Evolutionary conservation across 2,329 filamentous ascomycete species (phyloP).

Genomic region (Fusarium xylarioides): DNA sequence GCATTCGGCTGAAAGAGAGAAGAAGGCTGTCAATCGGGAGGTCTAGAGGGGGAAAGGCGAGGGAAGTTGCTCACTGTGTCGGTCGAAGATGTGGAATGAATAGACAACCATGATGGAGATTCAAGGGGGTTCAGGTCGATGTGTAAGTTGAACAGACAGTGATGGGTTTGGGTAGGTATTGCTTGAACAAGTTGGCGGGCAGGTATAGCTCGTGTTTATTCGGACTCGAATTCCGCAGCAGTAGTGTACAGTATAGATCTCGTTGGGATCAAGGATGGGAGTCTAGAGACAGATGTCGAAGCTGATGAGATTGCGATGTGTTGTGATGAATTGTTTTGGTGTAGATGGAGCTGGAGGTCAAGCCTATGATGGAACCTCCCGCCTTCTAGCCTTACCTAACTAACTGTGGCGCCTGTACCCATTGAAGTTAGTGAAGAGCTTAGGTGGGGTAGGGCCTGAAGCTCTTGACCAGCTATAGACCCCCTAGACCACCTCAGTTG

Average conservation of each 20-base stretch:
- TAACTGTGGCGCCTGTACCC: constrained; percentile 1
- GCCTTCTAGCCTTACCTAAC: background rate
- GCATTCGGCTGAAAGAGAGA: constrained; percentile 81
- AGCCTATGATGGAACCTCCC: background rate
- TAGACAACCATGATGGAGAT: constrained; percentile 82
- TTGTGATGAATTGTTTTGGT: constrained; percentile 1
- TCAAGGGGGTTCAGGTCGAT: constrained; percentile 7
- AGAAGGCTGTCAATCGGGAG: constrained; percentile 22
- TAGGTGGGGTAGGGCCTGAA: background rate
- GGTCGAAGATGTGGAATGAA: constrained; percentile 98
- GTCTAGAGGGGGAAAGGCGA: background rate
- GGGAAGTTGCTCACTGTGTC: constrained; percentile 78
- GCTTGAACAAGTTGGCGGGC: background rate
- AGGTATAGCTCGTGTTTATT: background rate
- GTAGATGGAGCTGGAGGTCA: background rate
- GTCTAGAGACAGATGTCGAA: background rate
- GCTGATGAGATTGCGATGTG: background rate
- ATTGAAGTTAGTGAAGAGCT: constrained; percentile 6
- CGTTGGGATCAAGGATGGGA: background rate
- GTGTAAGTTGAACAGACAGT: background rate
- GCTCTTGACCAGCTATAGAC: background rate
- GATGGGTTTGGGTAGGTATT: background rate
- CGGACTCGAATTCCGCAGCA: background rate
- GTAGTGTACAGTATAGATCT: background rate
- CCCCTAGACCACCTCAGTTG: background rate